These are phyloP conservation scores for Leptodermis oblonga DNA, from an alignment of 257 asterid genomes.

Conservation along the genomic window DNA sequence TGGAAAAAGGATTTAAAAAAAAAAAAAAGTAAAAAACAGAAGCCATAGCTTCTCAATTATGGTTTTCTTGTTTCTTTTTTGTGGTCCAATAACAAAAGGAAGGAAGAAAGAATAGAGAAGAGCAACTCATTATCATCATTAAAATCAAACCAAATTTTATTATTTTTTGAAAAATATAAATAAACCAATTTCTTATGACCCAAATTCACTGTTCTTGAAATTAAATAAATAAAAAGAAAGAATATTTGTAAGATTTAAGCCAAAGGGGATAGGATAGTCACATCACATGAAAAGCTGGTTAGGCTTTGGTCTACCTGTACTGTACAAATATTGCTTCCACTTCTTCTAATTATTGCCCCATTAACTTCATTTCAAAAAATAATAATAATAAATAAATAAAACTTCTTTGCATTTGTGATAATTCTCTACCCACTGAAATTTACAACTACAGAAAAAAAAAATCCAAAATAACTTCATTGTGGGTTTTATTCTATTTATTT, in stretches of 20 bases:
- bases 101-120: background rate
- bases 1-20: background rate
- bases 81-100: background rate
- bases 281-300: conserved; percentile 5
- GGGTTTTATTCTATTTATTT: background rate
- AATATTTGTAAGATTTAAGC: background rate
- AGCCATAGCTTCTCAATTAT: background rate
- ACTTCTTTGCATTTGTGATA: background rate
- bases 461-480: too few species aligned
- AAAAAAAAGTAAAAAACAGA: background rate
- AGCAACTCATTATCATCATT: background rate
- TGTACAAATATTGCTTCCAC: conserved; percentile 2
- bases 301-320: conserved; percentile 6
- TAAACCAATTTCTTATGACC: too few species aligned
- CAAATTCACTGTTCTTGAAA: too few species aligned
- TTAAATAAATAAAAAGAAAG: too few species aligned
- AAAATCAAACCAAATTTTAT: too few species aligned
- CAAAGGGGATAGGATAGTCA: background rate
- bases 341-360: background rate
- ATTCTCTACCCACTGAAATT: background rate
- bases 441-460: background rate
- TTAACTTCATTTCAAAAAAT: too few species aligned
- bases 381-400: background rate
- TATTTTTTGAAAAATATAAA: background rate
- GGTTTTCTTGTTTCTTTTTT: background rate